Percentiles rank a stretch among this genome's conserved stretches.
Evolutionary conservation across 305 asterid genomes (phyloP).

Genomic region (Andrographis paniculata): DNA sequence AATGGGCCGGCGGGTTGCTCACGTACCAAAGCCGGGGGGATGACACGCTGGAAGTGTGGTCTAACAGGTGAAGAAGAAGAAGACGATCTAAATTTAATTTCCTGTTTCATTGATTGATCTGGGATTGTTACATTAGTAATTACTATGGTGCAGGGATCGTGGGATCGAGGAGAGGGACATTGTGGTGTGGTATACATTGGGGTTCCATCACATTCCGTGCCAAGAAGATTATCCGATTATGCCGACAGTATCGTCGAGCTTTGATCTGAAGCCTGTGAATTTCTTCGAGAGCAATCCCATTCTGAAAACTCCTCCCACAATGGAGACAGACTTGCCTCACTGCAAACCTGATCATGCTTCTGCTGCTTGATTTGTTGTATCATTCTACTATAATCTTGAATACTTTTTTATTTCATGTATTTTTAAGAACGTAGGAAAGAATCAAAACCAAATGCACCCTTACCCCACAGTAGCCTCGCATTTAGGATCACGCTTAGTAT

Average conservation of each 20-base stretch:
- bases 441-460: no score
- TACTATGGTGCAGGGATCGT: constrained; percentile 48
- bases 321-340: constrained; percentile 61
- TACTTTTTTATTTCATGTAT: no score
- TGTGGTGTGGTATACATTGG: constrained; percentile 89
- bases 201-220: constrained; percentile 93
- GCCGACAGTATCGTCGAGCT: constrained; percentile 92
- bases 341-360: constrained; percentile 69
- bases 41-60: constrained; percentile 75
- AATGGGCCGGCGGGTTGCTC: constrained; percentile 87
- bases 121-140: background rate
- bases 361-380: constrained; percentile 40
- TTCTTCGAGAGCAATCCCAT: constrained; percentile 91
- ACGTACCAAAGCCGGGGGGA: constrained; percentile 79
- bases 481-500: no score
- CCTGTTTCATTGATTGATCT: background rate
- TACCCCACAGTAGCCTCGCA: no score
- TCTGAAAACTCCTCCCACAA: constrained; percentile 55
- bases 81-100: background rate
- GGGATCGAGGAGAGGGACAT: constrained; percentile 69
- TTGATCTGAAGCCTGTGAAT: constrained; percentile 85
- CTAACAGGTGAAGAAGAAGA: constrained; percentile 44
- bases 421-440: no score
- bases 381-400: no score
- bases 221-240: constrained; percentile 91